Percentiles rank a stretch among this genome's conserved stretches.
Conservation (phyloP, 495 filamentous ascomycete genomes). For the Hypoxylon crocopeplum region DNA sequence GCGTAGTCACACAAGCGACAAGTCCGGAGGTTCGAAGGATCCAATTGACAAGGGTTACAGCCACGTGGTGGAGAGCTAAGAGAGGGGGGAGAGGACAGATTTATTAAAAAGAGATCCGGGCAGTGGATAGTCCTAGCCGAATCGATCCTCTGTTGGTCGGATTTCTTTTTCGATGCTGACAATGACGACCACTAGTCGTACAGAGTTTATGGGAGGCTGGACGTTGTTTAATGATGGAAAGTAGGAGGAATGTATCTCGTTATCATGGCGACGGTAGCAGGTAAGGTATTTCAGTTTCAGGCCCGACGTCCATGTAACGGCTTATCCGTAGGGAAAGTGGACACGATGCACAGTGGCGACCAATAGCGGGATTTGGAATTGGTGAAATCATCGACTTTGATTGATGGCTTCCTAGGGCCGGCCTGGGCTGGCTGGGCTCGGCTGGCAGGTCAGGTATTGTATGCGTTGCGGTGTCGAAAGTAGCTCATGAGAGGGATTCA, state of each 20-base stretch:
- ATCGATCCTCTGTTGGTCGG: neutral
- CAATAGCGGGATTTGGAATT: conserved; percentile 33
- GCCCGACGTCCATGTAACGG: conserved; percentile 17
- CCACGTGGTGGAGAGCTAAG: conserved; percentile 32
- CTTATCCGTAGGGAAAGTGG: conserved; percentile 23
- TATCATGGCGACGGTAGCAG: conserved; percentile 2
- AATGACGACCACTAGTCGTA: neutral
- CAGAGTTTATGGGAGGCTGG: conserved; percentile 4
- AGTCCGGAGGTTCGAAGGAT: conserved; percentile 26
- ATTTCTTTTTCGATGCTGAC: too few relatives aligned
- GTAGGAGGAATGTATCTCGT: conserved; percentile 15
- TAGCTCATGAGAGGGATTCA: conserved; percentile 1
- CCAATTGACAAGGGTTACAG: conserved; percentile 30
- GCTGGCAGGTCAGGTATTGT: neutral
- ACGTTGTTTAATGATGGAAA: neutral
- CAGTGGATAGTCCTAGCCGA: conserved; percentile 16
- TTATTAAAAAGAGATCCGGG: conserved; percentile 19
- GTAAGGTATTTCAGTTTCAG: conserved; percentile 24
- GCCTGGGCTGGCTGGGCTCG: neutral
- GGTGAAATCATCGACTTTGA: conserved; percentile 28
- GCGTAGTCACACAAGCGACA: conserved; percentile 25
- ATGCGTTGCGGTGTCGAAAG: neutral
- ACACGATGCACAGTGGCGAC: conserved; percentile 8
- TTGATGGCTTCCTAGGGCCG: neutral
- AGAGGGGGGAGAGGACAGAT: conserved; percentile 20